Conservation (phyloP, 2,329 filamentous ascomycete species). For the Chaetothyriales sp. region DNA sequence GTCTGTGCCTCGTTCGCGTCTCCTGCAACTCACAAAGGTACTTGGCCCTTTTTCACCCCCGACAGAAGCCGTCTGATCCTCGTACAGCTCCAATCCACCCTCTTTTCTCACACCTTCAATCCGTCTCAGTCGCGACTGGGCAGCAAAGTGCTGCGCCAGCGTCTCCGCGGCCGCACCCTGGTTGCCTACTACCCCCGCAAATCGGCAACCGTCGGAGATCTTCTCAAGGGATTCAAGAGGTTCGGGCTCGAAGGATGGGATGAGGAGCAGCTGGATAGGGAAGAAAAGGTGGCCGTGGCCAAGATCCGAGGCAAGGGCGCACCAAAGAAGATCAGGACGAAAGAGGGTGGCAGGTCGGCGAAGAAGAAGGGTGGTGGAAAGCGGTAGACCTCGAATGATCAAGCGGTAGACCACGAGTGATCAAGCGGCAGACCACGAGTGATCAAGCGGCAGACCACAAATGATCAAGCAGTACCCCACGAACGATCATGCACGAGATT, state of each 20-base stretch:
- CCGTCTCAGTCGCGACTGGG: slow-evolving; percentile 68
- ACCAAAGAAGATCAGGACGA: slow-evolving; percentile 73
- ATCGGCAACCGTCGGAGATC: slow-evolving; percentile 56
- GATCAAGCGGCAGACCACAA: too few species aligned
- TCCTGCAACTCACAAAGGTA: slow-evolving; percentile 3
- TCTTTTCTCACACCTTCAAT: slow-evolving; percentile 88
- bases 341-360: slow-evolving; percentile 17
- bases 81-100: slow-evolving; percentile 66
- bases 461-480: slow-evolving; percentile 8
- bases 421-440: too few species aligned
- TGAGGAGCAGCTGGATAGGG: slow-evolving; percentile 63
- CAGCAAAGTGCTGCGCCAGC: slow-evolving; percentile 83
- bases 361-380: slow-evolving; percentile 24
- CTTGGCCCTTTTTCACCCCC: not conserved
- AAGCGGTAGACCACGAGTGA: too few species aligned
- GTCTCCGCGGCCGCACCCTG: slow-evolving; percentile 68
- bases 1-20: not conserved
- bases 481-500: too few species aligned
- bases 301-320: slow-evolving; percentile 73
- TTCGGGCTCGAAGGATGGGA: slow-evolving; percentile 56
- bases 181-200: slow-evolving; percentile 79
- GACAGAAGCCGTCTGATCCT: not conserved
- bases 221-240: slow-evolving; percentile 54
- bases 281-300: slow-evolving; percentile 53
- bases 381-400: not conserved